Evolutionary conservation across 208 protist genomes (phyloP), one percentile per base, ranked within the genome.

Genomic region (Crithidia fasciculata): DNA sequence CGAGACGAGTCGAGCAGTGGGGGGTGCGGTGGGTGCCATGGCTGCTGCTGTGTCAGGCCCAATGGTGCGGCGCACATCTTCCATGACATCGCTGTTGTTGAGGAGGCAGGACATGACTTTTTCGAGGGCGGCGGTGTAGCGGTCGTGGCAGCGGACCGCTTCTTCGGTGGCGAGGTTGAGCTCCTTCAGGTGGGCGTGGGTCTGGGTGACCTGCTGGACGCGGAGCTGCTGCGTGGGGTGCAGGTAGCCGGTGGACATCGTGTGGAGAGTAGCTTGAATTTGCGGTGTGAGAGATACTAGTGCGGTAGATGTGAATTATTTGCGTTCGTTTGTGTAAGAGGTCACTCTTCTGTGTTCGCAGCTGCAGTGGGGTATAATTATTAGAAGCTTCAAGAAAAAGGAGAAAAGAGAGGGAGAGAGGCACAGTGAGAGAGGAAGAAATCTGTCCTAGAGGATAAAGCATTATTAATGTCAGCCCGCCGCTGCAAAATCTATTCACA

Each of bases 91-190:
- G 15, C 13, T 50, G 57, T 49, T 65, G 40, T 57, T 56, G 13
- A 56, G 57, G 4, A 72, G 49, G 45, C 55, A 41, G 36, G n/a
- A 8, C 54, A 72, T 53, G 13, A 53, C 55, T 13, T 54, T 72
- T 10, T 63, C 44, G 19, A 72, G 28, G 12, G 67, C 15, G 10
- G 55, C 55, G 13, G 62, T 36, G 55, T 63, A 63, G 28, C 54
- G 39, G 54, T 62, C 55, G 55, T 72, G 55, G 67, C 47, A 63
- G 6, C 12, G 36, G 41, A 70, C 45, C 9, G 67, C 45, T 52
- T 72, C 57, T n/a, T 45, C 57, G 13, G 68, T 56, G 16, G 68
- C 47, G 28, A 53, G 28, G 56, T 43, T 28, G 13, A 72, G 44
- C 15, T n/a, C 39, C 39, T 53, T 58, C 16, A 64, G 55, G 28